Evolutionary conservation across 1,139 yeast genomes (phyloP), one percentile per base, ranked within the genome.

Genomic region (Taphrina flavorubra): DNA sequence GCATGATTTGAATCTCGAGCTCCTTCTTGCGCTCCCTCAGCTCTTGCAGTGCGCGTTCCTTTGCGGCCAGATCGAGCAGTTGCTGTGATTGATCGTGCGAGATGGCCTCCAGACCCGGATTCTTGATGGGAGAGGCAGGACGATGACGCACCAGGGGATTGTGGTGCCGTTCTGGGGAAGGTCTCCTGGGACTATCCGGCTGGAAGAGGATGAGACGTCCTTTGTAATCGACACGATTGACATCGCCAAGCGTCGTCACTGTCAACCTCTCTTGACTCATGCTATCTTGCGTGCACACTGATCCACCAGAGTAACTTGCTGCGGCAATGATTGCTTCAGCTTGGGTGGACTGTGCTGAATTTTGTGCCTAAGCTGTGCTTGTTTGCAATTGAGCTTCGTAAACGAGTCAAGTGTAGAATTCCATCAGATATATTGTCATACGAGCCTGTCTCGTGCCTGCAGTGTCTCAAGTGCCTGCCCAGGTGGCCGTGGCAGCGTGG

Each of bases 21-120:
- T 58, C 62, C 44, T 34, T 42, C 42, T 36, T 58, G 25, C 46
- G 42, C 42, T 58, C 62, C 53, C 51, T 42, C 53, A 58, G 34
- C 4, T 58, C 62, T 8, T 16, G 34, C 39, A 58, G 42, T 20
- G 62, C 42, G 20, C 62, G 10, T 34, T 58, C 62, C 62, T 58
- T 42, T 8, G 39, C 14, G 42, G 62, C 62, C 51, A 58, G 20
- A 11, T 42, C 53, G 20, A 58, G 53, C 16, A 58, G 53, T 13
- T 44, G 62, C n/a, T 25, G 42, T 25, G 62, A 58, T 10, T 44
- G 51, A 44, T 58, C 62, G 25, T 42, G 49, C 39, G 62, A 36
- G 6, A 44, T 31, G 25, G 40, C 53, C 1, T 56, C 49, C 14
- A 18, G 13, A 7, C 31, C 42, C 5, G 25, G 20, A 36, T 34